These are phyloP conservation scores for Fonsecaea nubica DNA, from an alignment of 2,329 filamentous ascomycete genomes.

Conservation along the genomic window DNA sequence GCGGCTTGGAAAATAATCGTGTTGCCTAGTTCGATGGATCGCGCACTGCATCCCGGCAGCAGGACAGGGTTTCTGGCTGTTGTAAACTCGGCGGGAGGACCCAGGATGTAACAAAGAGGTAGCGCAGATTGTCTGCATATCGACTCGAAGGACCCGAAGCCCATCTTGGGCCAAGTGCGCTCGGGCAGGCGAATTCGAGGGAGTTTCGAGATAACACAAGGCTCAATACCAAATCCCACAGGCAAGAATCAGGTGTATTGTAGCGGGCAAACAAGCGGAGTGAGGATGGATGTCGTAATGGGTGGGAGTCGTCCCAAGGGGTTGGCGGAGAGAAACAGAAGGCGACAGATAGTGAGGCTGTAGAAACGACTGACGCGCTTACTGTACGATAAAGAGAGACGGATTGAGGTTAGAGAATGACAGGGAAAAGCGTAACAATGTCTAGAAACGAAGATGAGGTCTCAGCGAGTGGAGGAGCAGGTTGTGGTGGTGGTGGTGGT, in stretches of 20 bases:
- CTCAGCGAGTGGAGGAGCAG: constrained; percentile 6
- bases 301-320: constrained; percentile 3
- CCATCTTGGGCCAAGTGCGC: constrained; percentile 63
- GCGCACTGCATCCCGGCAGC: constrained; percentile 87
- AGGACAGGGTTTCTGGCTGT: constrained; percentile 76
- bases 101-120: constrained; percentile 85
- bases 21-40: constrained; percentile 94
- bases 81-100: constrained; percentile 63
- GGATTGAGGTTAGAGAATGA: not conserved
- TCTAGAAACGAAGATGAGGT: constrained; percentile 6
- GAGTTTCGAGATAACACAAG: not conserved
- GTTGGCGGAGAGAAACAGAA: not conserved
- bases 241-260: constrained; percentile 7
- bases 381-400: not conserved
- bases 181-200: constrained; percentile 3
- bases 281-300: not conserved
- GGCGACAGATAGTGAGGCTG: not conserved
- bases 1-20: constrained; percentile 98
- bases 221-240: not conserved
- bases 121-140: constrained; percentile 86
- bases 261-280: not conserved
- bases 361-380: constrained; percentile 12
- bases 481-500: not conserved
- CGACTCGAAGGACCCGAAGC: constrained; percentile 86
- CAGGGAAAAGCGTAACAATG: not conserved